Evolutionary conservation across 306 rosid genomes (phyloP), one percentile per base, ranked within the genome.

Genomic region (Prunus campanulata): DNA sequence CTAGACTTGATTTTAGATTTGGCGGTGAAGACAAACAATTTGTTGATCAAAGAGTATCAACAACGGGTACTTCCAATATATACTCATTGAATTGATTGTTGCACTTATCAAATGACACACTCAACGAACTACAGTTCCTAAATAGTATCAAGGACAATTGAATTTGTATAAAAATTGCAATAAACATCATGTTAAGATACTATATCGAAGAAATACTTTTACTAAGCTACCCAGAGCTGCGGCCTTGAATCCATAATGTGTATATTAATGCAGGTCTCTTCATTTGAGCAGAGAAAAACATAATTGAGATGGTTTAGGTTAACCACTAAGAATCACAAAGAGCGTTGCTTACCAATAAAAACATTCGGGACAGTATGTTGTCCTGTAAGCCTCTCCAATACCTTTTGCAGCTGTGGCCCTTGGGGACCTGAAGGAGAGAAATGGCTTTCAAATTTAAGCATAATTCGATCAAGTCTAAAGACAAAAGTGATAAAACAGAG

Each of bases 361-460:
- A 95, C 97, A 86, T 95, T 95, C n/a, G 99, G 99, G 29, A 95
- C 99, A 18, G 99, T 95, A 78, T 84, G 78, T 71, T 95, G 99
- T 24, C 97, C 99, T 9, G 99, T 95, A 71, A 95, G 83, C 88
- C 96, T 86, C 85, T 92, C 97, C 81, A 95, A 84, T 30, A 81
- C 78, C 85, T 92, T 92, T 74, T 95, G 99, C 82, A 95, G 61
- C 77, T 95, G 97, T 24, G 97, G 97, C 77, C 99, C 99, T 86
- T 95, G 99, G 76, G 93, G 86, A 84, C 97, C 99, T 95, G 86
- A 71, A 80, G 68, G 49, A 66, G 39, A 64, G 56, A 80, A 66
- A 70, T 5, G 47, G 14, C 52, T 39, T 22, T 11, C 61, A 1
- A 42, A 35, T 66, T 52, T 11, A 47, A 48, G 7, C 49, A 30